Percentiles rank a stretch among this genome's conserved stretches.
phyloP scores from a whole-genome alignment of 192 early-diverging fungal genomes.

The Mortierella hygrophila region DNA sequence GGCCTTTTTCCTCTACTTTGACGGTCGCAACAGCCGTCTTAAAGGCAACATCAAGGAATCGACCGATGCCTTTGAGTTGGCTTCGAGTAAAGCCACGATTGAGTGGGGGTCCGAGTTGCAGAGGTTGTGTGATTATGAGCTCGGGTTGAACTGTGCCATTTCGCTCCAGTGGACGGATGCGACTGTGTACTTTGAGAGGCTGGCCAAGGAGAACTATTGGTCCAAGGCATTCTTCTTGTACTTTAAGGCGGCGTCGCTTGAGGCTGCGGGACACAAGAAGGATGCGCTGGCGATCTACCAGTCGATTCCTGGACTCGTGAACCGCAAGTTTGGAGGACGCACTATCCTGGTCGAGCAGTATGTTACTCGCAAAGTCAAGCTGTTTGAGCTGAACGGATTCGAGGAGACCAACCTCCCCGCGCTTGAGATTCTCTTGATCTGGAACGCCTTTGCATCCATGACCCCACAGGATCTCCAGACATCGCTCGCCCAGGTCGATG shows the following conservation, averaged over 20 bases:
- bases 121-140: conserved; percentile 59
- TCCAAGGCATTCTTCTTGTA: conserved; percentile 62
- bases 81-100: conserved; percentile 42
- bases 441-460: conserved; percentile 66
- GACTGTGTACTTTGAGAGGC: conserved; percentile 45
- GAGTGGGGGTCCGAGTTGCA: conserved; percentile 56
- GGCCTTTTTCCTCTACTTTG: conserved; percentile 64
- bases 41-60: conserved; percentile 62
- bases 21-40: conserved; percentile 60
- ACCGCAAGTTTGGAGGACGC: conserved; percentile 60
- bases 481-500: conserved; percentile 47
- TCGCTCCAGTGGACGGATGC: conserved; percentile 58
- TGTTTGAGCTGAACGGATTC: conserved; percentile 62
- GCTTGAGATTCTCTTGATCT: conserved; percentile 63
- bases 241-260: conserved; percentile 57
- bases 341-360: conserved; percentile 63
- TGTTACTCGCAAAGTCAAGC: conserved; percentile 58
- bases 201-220: conserved; percentile 62
- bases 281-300: conserved; percentile 79
- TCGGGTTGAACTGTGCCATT: conserved; percentile 62
- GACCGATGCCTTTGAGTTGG: conserved; percentile 57
- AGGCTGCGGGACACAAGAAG: conserved; percentile 69
- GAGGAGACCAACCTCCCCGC: conserved; percentile 61
- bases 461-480: conserved; percentile 39
- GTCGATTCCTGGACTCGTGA: conserved; percentile 58